Base-by-base conservation (phyloP, 176 grass and related monocot genomes). In the Rhynchospora breviuscula region DNA sequence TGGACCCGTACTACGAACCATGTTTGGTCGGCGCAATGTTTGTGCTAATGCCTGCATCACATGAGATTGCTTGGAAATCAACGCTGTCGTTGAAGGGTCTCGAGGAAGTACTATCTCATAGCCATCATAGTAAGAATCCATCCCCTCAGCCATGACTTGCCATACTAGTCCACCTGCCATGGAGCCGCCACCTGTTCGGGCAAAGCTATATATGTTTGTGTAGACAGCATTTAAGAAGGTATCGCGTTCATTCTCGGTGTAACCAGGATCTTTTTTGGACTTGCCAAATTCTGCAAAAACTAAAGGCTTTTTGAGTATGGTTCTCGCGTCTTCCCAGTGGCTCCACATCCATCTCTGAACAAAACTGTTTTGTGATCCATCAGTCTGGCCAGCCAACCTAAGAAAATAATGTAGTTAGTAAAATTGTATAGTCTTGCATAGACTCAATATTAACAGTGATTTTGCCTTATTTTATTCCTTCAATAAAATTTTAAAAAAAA, bases 71-170 rank as follows among this genome's bases (percentile, higher is more conserved):
- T 77, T 83, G 10, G 75, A 54, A 10, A 91, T 82, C 43, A 86
- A 59, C 14, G 74, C 83, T 0, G 79, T 71, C 8, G 89, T 85
- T 0, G 86, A 21, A 0, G 79, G 5, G 19, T 86, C 83, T 54
- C 29, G 89, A 58, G 86, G 65, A 40, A 91, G 45, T 84, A 88
- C 53, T 75, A 91, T 91, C 86, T 88, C 89, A 72, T 91, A 91
- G 8, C 89, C 89, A 15, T 91, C 89, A 74, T 86, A 82, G 57
- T 80, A 86, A 0, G 69, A 60, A 17, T 88, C 86, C 89, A 91
- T 91, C 49, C 83, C 83, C 60, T 88, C 86, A 6, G 86, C 86
- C 86, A 91, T 72, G 59, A 85, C 60, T 81, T 91, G 89, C 89
- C 83, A 90, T 15, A 90, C 89, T 79, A 90, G 67, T 17, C 82